These are phyloP conservation scores for Acacia acuminata DNA, from an alignment of 306 rosid species.

Conservation along the genomic window DNA sequence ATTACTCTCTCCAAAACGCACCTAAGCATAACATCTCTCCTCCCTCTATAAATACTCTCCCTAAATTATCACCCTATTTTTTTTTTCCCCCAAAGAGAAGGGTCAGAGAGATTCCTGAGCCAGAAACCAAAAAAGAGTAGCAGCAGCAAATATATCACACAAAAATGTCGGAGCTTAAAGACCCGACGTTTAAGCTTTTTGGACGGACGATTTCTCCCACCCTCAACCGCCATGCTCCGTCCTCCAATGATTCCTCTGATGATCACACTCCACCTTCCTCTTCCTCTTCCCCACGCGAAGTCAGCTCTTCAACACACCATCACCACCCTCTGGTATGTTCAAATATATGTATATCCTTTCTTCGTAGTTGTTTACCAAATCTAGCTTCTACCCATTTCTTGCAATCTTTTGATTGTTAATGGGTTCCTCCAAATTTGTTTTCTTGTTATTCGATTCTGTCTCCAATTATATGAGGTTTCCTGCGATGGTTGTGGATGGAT, in stretches of 20 bases:
- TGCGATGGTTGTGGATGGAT: neutral
- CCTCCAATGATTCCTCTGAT: neutral
- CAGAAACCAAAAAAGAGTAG: neutral
- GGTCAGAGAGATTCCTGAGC: constrained; percentile 19
- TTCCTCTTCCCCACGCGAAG: constrained; percentile 36
- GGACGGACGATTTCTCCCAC: constrained; percentile 76
- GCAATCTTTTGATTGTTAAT: neutral
- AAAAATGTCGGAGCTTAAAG: constrained; percentile 66
- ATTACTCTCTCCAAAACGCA: neutral
- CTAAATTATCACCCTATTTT: neutral
- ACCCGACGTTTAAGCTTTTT: constrained; percentile 68
- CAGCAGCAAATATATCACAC: neutral
- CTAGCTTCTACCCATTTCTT: constrained; percentile 39
- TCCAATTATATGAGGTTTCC: neutral
- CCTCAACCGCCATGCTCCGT: constrained; percentile 18
- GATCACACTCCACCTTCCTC: constrained; percentile 39
- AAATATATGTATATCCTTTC: too few relatives aligned
- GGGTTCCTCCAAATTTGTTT: constrained; percentile 32
- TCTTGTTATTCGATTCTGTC: neutral
- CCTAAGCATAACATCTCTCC: neutral
- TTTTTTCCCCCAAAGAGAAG: neutral
- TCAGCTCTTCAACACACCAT: constrained; percentile 20
- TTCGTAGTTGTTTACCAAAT: constrained; percentile 23
- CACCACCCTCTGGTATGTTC: constrained; percentile 42
- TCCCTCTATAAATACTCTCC: neutral